Conservation (phyloP, 2,329 filamentous ascomycete genomes). For the Chaetomium sp. region DNA sequence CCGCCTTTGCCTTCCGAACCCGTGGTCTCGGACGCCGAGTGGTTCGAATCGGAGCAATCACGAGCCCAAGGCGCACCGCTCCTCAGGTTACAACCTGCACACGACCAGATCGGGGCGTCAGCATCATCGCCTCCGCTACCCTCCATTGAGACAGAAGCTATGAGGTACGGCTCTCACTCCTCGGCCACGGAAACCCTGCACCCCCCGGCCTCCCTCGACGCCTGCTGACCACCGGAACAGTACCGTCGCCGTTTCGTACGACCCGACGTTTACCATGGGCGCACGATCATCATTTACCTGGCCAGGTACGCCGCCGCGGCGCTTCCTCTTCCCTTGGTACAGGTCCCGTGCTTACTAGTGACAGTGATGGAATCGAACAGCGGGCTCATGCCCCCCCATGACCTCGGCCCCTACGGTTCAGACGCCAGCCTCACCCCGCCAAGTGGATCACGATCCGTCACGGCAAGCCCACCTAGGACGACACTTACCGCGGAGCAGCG, state of each 20-base stretch:
- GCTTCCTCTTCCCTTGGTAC: neutral
- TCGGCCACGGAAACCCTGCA: neutral
- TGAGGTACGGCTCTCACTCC: conserved; percentile 36
- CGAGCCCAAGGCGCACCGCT: conserved; percentile 36
- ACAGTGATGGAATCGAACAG: conserved; percentile 41
- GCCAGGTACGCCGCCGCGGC: conserved; percentile 45
- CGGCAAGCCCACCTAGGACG: conserved; percentile 59
- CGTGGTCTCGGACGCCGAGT: conserved; percentile 38
- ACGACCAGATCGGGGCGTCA: conserved; percentile 36
- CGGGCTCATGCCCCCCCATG: conserved; percentile 46
- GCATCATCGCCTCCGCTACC: conserved; percentile 30
- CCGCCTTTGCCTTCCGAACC: conserved; percentile 34
- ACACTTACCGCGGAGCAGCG: conserved; percentile 61
- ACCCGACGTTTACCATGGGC: conserved; percentile 55
- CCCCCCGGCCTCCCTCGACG: neutral
- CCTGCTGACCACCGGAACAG: conserved; percentile 34
- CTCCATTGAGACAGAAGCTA: conserved; percentile 35
- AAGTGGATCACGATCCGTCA: conserved; percentile 54
- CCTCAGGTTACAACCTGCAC: conserved; percentile 41
- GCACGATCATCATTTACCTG: conserved; percentile 54
- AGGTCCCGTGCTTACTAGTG: conserved; percentile 20
- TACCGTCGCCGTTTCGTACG: conserved; percentile 54
- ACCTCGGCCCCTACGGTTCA: conserved; percentile 52
- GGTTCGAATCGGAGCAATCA: conserved; percentile 36
- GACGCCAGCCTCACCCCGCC: conserved; percentile 57